phyloP scores from a whole-genome alignment of 2,329 filamentous ascomycete genomes.

The Venturia effusa region DNA sequence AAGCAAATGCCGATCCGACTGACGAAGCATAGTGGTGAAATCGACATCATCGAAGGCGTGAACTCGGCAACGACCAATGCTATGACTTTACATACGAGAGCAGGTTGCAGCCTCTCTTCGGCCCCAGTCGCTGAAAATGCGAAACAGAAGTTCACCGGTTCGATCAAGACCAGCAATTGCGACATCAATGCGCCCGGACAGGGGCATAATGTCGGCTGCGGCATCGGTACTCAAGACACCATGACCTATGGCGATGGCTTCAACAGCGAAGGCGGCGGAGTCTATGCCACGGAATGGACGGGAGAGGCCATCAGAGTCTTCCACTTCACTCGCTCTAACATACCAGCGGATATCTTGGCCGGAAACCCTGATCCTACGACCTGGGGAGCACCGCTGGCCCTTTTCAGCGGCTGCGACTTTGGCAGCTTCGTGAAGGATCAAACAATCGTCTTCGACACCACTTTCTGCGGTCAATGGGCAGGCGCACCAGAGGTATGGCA shows the following conservation, averaged over 20 bases:
- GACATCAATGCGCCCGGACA: constrained; percentile 33
- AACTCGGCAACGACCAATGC: constrained; percentile 31
- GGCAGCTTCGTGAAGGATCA: constrained; percentile 57
- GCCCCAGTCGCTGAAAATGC: constrained; percentile 15
- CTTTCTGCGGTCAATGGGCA: constrained; percentile 84
- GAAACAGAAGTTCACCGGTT: constrained; percentile 38
- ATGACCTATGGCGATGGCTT: constrained; percentile 41
- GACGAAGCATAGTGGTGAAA: constrained; percentile 29
- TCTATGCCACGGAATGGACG: constrained; percentile 53
- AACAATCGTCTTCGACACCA: constrained; percentile 70
- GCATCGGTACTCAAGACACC: constrained; percentile 29
- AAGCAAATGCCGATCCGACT: not conserved
- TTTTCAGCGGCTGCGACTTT: constrained; percentile 63
- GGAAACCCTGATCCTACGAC: constrained; percentile 50
- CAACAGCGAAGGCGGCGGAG: constrained; percentile 35
- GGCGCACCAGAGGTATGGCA: constrained; percentile 50
- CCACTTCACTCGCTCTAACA: constrained; percentile 63
- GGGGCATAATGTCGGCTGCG: constrained; percentile 30
- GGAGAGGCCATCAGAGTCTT: constrained; percentile 60
- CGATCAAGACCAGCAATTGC: constrained; percentile 37
- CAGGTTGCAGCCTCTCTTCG: constrained; percentile 31
- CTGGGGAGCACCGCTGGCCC: constrained; percentile 61
- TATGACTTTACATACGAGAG: constrained; percentile 38
- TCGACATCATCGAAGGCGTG: constrained; percentile 39
- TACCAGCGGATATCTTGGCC: constrained; percentile 53